Conservation (phyloP, 2,329 filamentous ascomycete species). For the Fusarium oxysporum region DNA sequence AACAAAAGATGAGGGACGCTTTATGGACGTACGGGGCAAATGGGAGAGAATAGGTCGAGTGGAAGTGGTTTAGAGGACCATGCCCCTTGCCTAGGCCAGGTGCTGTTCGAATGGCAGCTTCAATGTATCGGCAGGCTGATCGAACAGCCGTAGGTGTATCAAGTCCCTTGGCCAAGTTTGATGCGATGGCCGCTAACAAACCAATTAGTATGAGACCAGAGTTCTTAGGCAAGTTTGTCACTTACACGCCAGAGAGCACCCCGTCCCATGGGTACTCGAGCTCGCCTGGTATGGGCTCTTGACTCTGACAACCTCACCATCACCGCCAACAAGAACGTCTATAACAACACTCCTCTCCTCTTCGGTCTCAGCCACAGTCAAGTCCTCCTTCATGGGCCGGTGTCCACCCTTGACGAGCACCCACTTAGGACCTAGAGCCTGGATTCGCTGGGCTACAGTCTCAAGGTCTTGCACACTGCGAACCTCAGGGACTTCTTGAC, state of each 20-base stretch:
- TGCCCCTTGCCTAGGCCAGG: constrained; percentile 72
- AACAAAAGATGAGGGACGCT: accelerated
- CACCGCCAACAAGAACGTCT: constrained; percentile 78
- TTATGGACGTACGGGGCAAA: constrained; percentile 68
- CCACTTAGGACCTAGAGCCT: constrained; percentile 77
- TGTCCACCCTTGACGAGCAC: constrained; percentile 94
- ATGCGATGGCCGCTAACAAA: constrained; percentile 74
- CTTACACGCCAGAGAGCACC: constrained; percentile 90
- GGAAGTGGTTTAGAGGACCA: constrained; percentile 83
- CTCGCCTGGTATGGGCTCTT: constrained; percentile 78
- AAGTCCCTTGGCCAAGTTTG: constrained; percentile 73
- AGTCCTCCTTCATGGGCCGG: constrained; percentile 76
- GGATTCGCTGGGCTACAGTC: constrained; percentile 72
- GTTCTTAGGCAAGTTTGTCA: constrained; percentile 23
- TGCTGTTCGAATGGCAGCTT: constrained; percentile 76
- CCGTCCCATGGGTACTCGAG: constrained; percentile 91
- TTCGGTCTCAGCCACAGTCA: constrained; percentile 66
- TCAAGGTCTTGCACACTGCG: constrained; percentile 74
- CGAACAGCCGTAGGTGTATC: constrained; percentile 70
- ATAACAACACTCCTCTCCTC: constrained; percentile 75
- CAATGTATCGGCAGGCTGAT: constrained; percentile 76
- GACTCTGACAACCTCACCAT: constrained; percentile 68
- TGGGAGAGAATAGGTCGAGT: constrained; percentile 74
- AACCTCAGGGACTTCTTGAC: constrained; percentile 56
- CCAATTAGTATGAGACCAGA: not conserved